Percentiles rank a stretch among this genome's conserved stretches.
Conservation (phyloP, 106 monocot genomes). For the Dendrobium chrysotoxum region DNA sequence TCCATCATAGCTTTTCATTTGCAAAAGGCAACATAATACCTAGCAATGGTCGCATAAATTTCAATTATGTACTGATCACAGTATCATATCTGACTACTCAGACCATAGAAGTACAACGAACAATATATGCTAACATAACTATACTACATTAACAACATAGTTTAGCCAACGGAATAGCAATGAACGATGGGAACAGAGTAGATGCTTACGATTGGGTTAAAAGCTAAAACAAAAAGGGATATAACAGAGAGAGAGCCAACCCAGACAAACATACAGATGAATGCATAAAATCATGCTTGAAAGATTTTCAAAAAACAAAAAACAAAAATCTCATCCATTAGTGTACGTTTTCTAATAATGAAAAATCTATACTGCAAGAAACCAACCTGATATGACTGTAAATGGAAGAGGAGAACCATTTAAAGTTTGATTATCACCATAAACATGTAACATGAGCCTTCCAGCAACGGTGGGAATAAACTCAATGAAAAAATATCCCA, state of each 20-base stretch:
- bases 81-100: no score
- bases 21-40: not conserved
- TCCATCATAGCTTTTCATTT: no score
- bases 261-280: not conserved
- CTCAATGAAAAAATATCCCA: slow-evolving; percentile 49
- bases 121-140: no score
- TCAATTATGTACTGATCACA: not conserved
- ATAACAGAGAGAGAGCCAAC: not conserved
- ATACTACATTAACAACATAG: no score
- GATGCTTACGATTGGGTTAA: no score
- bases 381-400: slow-evolving; percentile 65
- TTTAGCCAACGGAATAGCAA: no score
- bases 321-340: not conserved
- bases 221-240: no score
- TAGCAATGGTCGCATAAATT: not conserved
- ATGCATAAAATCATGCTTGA: not conserved
- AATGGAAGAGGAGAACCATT: slow-evolving; percentile 58
- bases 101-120: no score
- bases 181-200: no score
- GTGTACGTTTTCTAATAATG: not conserved
- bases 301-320: not conserved
- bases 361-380: not conserved
- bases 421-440: slow-evolving; percentile 45
- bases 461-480: slow-evolving; percentile 53
- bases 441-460: slow-evolving; percentile 39